These are phyloP conservation scores for Musa balbisiana DNA, from an alignment of 202 grass and related monocot species.

Conservation along the genomic window DNA sequence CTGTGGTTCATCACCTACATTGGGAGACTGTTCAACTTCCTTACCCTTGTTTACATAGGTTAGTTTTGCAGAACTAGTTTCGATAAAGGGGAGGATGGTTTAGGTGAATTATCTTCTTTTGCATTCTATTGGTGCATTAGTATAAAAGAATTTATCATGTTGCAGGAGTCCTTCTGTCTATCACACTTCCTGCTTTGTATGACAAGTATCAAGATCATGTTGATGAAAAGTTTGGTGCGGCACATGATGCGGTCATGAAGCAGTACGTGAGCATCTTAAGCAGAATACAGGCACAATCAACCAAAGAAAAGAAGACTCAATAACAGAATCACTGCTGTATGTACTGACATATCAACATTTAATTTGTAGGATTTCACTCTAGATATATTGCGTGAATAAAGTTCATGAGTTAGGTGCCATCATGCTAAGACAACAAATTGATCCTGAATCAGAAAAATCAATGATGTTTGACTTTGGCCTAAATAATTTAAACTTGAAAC, in stretches of 20 bases:
- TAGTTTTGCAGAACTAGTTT: slow-evolving; percentile 27
- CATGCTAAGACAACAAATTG: no score
- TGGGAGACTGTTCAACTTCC: slow-evolving; percentile 84
- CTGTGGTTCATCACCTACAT: slow-evolving; percentile 67
- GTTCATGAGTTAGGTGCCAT: no score
- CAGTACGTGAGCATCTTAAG: slow-evolving; percentile 39
- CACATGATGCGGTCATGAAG: slow-evolving; percentile 42
- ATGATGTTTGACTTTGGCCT: no score
- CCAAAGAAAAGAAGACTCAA: slow-evolving; percentile 90
- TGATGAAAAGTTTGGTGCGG: slow-evolving; percentile 71
- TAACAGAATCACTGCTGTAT: slow-evolving; percentile 20
- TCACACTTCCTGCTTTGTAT: slow-evolving; percentile 59
- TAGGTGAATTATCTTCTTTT: neutral
- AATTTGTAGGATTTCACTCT: no score
- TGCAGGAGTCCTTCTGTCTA: slow-evolving; percentile 49
- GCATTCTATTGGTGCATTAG: neutral
- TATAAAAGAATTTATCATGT: neutral
- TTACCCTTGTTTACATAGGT: slow-evolving; percentile 94
- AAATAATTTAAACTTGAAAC: no score
- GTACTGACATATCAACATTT: no score
- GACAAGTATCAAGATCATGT: slow-evolving; percentile 79
- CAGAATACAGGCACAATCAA: slow-evolving; percentile 32
- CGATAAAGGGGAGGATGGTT: no score
- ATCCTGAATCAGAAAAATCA: no score
- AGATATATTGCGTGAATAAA: no score